Evolutionary conservation across 257 asterid species (phyloP), one percentile per base, ranked within the genome.

Genomic region (Coffea canephora): DNA sequence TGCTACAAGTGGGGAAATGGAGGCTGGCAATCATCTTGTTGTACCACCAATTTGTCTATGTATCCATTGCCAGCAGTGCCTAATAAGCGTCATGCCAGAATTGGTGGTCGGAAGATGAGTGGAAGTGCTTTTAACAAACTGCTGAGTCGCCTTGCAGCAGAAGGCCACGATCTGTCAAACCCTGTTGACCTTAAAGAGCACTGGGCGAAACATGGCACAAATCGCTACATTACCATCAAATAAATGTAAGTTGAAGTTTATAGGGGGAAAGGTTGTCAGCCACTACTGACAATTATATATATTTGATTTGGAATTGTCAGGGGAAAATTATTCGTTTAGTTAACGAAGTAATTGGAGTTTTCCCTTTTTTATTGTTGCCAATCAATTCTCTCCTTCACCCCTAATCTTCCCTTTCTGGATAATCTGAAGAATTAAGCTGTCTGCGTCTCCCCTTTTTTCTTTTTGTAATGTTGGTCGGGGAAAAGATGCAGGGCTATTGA

Each of bases 1-100:
- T 96, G 99, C 90, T 96, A 96, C 83, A 96, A 96, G 82, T 96
- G 99, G 99, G 99, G 99, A 18, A 93, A 89, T 34, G 99, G 99
- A n/a, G 99, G 99, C 27, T 96, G 99, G 99, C 99, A 96, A 39
- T 96, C 99, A 1, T 92, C 98, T 0, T 96, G 99, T 75, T 96
- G 98, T 80, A 96, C 99, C 0, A 96, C 90, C 64, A 96, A 89
- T 78, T 65, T 96, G 79, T 96, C 99, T 0, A 89, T 94, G 95
- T 91, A 94, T 80, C 98, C 98, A 0, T 89, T 96, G 67, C 99
- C 99, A 1, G 97, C 97, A 8, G 92, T 94, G 72, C 98, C 99
- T 11, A 96, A 96, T 79, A 96, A 94, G 80, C 90, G 99, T 18
- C 99, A 94, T 46, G 99, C 98, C 14, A 79, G 99, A 69, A 91